These are phyloP conservation scores for Phytophthora uliginosa DNA, from an alignment of 352 stramenopile species.

Conservation along the genomic window DNA sequence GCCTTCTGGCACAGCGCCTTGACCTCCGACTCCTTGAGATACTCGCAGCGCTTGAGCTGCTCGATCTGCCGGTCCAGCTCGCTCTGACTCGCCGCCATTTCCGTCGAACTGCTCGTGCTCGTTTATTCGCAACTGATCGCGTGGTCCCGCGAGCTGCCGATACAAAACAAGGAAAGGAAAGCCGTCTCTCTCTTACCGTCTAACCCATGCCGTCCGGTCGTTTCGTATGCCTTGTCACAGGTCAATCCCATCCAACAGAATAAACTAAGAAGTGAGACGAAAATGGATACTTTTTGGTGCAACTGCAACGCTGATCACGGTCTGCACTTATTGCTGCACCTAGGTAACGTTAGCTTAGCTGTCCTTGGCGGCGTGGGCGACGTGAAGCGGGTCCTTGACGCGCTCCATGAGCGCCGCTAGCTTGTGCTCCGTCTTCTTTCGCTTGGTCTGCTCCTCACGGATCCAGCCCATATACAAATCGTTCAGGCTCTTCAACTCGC, in stretches of 20 bases:
- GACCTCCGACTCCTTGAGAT: conserved; percentile 98
- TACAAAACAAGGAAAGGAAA: conserved; percentile 11
- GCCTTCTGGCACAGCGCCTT: conserved; percentile 98
- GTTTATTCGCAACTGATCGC: conserved; percentile 40
- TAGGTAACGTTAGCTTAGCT: neutral
- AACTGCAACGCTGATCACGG: conserved; percentile 8
- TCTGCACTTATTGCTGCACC: conserved; percentile 1
- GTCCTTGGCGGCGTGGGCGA: conserved; percentile 15
- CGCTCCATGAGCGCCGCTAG: conserved; percentile 55
- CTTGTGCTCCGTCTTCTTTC: conserved; percentile 72
- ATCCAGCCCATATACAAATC: conserved; percentile 90
- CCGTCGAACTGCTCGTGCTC: conserved; percentile 8
- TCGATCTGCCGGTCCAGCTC: conserved; percentile 91
- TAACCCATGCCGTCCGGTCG: neutral
- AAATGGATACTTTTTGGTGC: neutral
- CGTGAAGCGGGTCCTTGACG: conserved; percentile 24
- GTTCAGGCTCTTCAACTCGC: conserved; percentile 85
- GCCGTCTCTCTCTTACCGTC: neutral
- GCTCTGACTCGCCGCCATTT: conserved; percentile 85
- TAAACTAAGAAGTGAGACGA: neutral
- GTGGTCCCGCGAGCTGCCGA: neutral
- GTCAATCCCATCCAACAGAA: neutral
- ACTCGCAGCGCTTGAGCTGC: conserved; percentile 97
- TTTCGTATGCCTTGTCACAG: neutral
- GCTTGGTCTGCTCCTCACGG: conserved; percentile 82